These are phyloP conservation scores for Hsuehochloa calcarea DNA, from an alignment of 176 grass and related monocot species.

Conservation along the genomic window DNA sequence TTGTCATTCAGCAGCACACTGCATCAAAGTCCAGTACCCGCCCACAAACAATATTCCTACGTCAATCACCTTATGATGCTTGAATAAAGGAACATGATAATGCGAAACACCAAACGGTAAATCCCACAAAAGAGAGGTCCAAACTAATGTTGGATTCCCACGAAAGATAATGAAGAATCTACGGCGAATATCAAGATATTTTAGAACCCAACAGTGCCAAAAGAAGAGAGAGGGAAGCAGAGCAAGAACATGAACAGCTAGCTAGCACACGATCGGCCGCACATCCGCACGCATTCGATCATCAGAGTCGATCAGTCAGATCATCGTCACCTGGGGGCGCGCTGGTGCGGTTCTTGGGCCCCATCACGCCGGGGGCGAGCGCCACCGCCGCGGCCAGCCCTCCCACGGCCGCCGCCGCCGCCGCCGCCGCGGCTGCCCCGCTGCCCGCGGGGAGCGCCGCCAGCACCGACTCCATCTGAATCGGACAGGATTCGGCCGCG, in stretches of 20 bases:
- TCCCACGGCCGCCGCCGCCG: not conserved
- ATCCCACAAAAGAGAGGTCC: not conserved
- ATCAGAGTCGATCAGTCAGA: not conserved
- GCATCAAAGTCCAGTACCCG: no score
- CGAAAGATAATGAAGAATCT: not conserved
- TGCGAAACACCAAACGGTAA: not conserved
- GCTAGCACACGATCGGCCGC: not conserved
- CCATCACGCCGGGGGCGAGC: not conserved
- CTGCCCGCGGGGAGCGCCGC: not conserved
- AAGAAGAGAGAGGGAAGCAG: not conserved
- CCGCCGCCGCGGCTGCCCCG: not conserved
- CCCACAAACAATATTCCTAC: no score
- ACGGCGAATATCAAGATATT: not conserved
- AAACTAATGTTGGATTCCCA: not conserved
- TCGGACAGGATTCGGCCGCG: not conserved
- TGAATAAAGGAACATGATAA: not conserved
- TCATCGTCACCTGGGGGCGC: not conserved
- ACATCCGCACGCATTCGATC: not conserved
- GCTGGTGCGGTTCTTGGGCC: not conserved
- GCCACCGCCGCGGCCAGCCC: not conserved
- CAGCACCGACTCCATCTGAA: slow-evolving; percentile 3
- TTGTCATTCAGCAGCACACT: not conserved
- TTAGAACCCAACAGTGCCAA: no score
- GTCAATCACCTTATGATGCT: not conserved
- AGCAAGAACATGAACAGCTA: not conserved